Evolutionary conservation across 352 stramenopile species (phyloP).

Genomic region (Pythium angustatum): DNA sequence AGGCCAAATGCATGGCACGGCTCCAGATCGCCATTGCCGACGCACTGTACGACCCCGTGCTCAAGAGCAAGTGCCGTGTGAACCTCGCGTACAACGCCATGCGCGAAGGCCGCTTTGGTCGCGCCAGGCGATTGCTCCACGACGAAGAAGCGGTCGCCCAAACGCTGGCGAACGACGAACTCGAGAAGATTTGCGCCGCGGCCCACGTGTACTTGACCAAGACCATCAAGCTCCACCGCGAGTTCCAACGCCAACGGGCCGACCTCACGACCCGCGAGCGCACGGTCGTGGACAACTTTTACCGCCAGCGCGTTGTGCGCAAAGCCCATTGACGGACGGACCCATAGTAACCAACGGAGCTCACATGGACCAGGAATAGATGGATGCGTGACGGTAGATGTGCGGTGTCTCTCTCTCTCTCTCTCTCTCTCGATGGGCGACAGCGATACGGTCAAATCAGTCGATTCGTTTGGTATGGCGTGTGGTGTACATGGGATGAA

Average conservation of each 20-base stretch:
- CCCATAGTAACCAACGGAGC: too few relatives aligned
- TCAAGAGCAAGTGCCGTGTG: constrained; percentile 83
- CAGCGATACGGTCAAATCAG: not conserved
- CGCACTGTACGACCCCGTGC: constrained; percentile 66
- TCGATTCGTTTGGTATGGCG: not conserved
- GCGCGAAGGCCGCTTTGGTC: constrained; percentile 61
- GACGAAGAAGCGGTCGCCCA: constrained; percentile 47
- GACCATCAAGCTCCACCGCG: constrained; percentile 59
- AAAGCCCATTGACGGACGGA: constrained; percentile 47
- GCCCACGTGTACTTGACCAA: constrained; percentile 70
- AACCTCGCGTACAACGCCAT: constrained; percentile 84
- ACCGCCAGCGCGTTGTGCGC: constrained; percentile 74
- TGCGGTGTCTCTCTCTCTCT: not conserved
- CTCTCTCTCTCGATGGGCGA: constrained; percentile 1
- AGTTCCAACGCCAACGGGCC: constrained; percentile 40
- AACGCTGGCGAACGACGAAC: constrained; percentile 52
- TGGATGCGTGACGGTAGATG: not conserved
- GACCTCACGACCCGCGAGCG: constrained; percentile 28
- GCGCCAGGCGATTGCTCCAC: constrained; percentile 52
- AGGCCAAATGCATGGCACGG: constrained; percentile 72
- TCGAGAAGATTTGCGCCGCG: constrained; percentile 61
- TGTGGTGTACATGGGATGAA: too few relatives aligned
- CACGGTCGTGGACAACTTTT: constrained; percentile 72
- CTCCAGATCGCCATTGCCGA: constrained; percentile 80
- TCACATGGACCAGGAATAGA: constrained; percentile 8